phyloP scores from a whole-genome alignment of 441 rosid species.

The Raphanus hybrid region DNA sequence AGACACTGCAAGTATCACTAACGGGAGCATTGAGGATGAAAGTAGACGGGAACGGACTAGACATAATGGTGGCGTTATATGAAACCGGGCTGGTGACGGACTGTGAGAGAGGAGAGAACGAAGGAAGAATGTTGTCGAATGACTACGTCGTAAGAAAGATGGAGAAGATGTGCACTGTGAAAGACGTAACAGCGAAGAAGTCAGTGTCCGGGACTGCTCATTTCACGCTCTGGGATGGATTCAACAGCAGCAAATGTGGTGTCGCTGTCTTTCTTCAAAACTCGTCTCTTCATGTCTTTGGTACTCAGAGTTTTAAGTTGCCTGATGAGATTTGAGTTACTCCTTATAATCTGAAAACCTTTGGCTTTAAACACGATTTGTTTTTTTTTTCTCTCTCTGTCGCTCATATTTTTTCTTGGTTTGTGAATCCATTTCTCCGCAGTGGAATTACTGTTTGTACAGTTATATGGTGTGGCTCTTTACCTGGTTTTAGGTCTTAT shows the following conservation, averaged over 20 bases:
- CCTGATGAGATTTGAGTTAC: slow-evolving; percentile 52
- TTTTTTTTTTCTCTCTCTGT: too few species aligned
- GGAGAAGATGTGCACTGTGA: slow-evolving; percentile 70
- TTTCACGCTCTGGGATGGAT: slow-evolving; percentile 77
- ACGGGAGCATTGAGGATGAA: slow-evolving; percentile 68
- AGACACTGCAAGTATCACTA: slow-evolving; percentile 62
- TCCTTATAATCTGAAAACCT: too few species aligned
- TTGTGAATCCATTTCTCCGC: too few species aligned
- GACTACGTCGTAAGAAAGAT: slow-evolving; percentile 84
- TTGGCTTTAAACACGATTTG: too few species aligned
- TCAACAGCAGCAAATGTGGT: slow-evolving; percentile 71
- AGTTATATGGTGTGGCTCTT: too few species aligned
- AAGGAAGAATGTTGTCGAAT: slow-evolving; percentile 70
- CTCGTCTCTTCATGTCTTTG: slow-evolving; percentile 69
- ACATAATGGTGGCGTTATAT: slow-evolving; percentile 79
- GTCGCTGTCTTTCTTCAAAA: slow-evolving; percentile 68
- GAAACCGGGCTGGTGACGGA: slow-evolving; percentile 74
- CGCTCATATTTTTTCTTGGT: too few species aligned
- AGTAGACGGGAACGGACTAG: slow-evolving; percentile 61
- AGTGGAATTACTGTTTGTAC: too few species aligned
- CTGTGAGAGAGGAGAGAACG: slow-evolving; percentile 74
- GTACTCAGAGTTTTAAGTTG: slow-evolving; percentile 65
- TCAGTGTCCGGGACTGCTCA: slow-evolving; percentile 61
- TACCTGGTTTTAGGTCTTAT: too few species aligned
- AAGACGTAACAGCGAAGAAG: slow-evolving; percentile 68